A percentile compares a stretch with the other conserved stretches of the same genome.
Conservation (phyloP, 345 rosid genomes). For the Aethionema arabicum region DNA sequence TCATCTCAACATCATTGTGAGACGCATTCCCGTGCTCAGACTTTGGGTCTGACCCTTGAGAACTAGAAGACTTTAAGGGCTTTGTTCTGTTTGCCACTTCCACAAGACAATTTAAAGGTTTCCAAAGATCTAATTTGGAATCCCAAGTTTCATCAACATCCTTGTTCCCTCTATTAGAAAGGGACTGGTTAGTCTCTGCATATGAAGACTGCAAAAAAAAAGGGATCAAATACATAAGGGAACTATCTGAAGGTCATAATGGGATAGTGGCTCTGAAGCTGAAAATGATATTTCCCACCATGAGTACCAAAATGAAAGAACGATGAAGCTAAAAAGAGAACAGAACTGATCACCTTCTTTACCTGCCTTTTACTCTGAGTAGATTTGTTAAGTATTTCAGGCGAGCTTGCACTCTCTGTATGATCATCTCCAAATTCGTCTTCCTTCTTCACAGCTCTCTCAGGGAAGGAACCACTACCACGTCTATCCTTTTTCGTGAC, state of each 20-base stretch:
- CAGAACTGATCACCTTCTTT: constrained; percentile 33
- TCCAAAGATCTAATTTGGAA: constrained; percentile 74
- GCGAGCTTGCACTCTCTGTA: constrained; percentile 61
- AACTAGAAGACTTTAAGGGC: constrained; percentile 56
- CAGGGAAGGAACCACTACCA: constrained; percentile 47
- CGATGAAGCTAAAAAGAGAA: constrained; percentile 25
- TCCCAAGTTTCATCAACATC: constrained; percentile 53
- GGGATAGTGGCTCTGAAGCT: constrained; percentile 8
- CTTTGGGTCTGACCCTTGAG: constrained; percentile 50
- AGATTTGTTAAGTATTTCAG: constrained; percentile 54
- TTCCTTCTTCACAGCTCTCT: constrained; percentile 52
- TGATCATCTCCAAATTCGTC: constrained; percentile 56
- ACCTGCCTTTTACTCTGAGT: constrained; percentile 71
- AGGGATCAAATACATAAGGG: background rate
- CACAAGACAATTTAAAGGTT: constrained; percentile 87
- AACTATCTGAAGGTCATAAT: constrained; percentile 11
- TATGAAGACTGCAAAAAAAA: constrained; percentile 40
- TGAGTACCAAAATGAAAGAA: constrained; percentile 18
- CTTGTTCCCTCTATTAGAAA: constrained; percentile 38
- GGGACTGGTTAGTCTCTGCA: constrained; percentile 51
- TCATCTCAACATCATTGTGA: constrained; percentile 42
- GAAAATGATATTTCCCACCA: constrained; percentile 14
- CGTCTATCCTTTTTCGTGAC: constrained; percentile 54
- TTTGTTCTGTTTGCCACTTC: constrained; percentile 92
- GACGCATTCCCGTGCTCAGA: constrained; percentile 41